Conservation (phyloP, 306 rosid species). For the Lathyrus aphaca region DNA sequence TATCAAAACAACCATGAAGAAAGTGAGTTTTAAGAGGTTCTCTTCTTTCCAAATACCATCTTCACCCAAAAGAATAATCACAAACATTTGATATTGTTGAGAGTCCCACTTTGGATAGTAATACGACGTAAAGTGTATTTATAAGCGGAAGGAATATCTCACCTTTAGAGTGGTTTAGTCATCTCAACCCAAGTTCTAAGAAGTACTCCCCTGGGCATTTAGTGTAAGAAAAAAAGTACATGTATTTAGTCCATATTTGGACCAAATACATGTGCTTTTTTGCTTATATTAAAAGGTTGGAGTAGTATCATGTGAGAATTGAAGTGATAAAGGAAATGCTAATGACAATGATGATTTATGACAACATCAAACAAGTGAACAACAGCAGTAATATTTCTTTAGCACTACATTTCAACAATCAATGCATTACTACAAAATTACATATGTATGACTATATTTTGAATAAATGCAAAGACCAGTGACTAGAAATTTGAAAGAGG, state of each 20-base stretch:
- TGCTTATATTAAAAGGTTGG: too few species aligned
- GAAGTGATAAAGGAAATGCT: neutral
- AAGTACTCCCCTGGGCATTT: too few species aligned
- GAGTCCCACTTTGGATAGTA: slow-evolving; percentile 6
- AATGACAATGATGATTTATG: slow-evolving; percentile 16
- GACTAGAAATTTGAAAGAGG: slow-evolving; percentile 4
- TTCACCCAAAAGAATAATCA: slow-evolving; percentile 11
- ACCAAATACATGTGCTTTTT: too few species aligned
- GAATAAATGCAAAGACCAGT: slow-evolving; percentile 26
- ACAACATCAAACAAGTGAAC: slow-evolving; percentile 1
- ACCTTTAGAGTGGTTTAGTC: neutral
- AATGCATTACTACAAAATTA: slow-evolving; percentile 10
- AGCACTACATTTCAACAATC: slow-evolving; percentile 16
- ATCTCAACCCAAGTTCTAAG: too few species aligned
- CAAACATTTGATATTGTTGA: neutral
- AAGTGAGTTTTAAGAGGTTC: slow-evolving; percentile 14
- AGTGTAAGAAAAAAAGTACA: too few species aligned
- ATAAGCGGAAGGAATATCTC: neutral
- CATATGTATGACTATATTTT: slow-evolving; percentile 11
- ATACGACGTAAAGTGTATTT: neutral
- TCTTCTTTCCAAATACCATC: slow-evolving; percentile 9
- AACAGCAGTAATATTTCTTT: slow-evolving; percentile 11
- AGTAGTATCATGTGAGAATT: neutral
- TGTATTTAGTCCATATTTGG: too few species aligned
- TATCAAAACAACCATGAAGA: slow-evolving; percentile 17